Evolutionary conservation across 176 grass and related monocot species (phyloP).

Genomic region (Zoysia japonica): DNA sequence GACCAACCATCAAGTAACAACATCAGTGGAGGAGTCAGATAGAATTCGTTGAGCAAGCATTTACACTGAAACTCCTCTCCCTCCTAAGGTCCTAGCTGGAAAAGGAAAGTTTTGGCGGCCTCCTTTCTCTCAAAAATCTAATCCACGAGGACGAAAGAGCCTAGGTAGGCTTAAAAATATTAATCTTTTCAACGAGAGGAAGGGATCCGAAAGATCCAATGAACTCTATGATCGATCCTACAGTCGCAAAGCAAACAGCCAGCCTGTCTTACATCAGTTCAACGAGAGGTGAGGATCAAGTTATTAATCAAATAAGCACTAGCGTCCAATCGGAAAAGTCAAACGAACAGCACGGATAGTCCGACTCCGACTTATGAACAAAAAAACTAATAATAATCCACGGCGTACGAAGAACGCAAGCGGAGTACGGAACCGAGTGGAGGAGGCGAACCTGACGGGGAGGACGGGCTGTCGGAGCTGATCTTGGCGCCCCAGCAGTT

Average conservation of each 20-base stretch:
- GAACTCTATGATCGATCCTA: neutral
- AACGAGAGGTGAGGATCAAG: neutral
- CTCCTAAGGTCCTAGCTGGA: neutral
- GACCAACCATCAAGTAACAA: neutral
- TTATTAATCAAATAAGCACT: neutral
- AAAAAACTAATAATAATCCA: neutral
- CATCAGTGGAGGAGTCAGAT: constrained; percentile 24
- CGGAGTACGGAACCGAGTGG: neutral
- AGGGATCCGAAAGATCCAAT: neutral
- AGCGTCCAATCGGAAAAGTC: neutral
- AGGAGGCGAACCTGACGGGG: constrained; percentile 37
- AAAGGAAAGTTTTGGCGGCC: constrained; percentile 1
- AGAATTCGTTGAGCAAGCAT: neutral
- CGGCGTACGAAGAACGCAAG: no score
- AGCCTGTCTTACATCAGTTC: neutral
- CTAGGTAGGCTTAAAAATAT: neutral
- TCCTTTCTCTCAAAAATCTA: neutral
- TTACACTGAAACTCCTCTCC: neutral
- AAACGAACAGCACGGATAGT: neutral
- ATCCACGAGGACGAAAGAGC: neutral
- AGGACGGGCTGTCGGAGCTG: constrained; percentile 57
- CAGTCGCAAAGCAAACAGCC: neutral
- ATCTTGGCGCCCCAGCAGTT: constrained; percentile 80
- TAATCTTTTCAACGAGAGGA: neutral
- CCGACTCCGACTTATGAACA: neutral